These are phyloP conservation scores for Gonium pectorale DNA, from an alignment of 139 green algal genomes.

Conservation along the genomic window DNA sequence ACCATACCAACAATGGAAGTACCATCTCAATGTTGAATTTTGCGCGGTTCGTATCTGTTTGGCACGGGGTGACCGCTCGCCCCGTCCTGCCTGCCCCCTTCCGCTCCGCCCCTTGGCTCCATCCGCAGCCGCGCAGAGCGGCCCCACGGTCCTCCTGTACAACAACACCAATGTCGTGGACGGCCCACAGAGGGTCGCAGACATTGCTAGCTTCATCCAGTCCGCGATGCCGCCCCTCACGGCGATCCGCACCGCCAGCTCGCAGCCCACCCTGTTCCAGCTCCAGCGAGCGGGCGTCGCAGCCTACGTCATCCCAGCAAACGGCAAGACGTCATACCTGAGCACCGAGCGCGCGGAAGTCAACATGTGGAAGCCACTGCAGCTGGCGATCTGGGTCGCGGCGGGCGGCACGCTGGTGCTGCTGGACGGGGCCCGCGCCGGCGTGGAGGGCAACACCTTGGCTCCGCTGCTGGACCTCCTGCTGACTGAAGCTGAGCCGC, in stretches of 20 bases:
- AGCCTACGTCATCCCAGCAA: slow-evolving; percentile 25
- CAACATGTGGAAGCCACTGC: slow-evolving; percentile 25
- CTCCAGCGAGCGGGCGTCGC: too few relatives aligned
- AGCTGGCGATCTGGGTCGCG: background rate
- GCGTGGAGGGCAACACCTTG: background rate
- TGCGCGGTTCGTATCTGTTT: too few relatives aligned
- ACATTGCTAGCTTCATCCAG: background rate
- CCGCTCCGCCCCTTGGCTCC: too few relatives aligned
- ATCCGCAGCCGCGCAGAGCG: too few relatives aligned
- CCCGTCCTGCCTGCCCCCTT: too few relatives aligned
- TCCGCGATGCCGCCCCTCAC: background rate
- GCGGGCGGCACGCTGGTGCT: background rate
- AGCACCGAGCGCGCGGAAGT: background rate
- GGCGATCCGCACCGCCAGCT: background rate
- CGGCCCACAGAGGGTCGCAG: background rate
- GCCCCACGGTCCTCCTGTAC: background rate
- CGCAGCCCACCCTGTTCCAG: background rate
- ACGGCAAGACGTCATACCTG: slow-evolving; percentile 7
- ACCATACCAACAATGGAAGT: too few relatives aligned
- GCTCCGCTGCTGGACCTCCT: background rate
- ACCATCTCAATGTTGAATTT: too few relatives aligned
- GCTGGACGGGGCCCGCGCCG: background rate
- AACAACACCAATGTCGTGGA: background rate
- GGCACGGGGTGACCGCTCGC: too few relatives aligned
- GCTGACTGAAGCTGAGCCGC: background rate